Conservation (phyloP, 1,284 basidiomycete genomes). For the Cryptococcus amylolentus region DNA sequence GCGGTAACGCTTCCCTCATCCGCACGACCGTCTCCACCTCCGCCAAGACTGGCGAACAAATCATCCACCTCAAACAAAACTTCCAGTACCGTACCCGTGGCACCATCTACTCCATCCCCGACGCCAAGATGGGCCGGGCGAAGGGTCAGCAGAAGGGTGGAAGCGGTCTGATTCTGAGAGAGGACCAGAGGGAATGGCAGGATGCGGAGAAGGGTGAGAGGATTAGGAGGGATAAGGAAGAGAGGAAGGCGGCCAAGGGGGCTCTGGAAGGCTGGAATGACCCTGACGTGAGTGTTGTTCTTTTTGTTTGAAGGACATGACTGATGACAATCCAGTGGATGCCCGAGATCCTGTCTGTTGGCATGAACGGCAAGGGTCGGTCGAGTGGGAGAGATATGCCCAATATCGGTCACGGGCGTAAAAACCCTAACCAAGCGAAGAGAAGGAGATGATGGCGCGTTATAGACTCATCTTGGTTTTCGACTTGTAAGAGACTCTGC, state of each 20-base stretch:
- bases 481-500: no score
- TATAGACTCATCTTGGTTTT: no score
- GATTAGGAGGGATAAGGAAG: constrained; percentile 69
- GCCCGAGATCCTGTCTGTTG: constrained; percentile 74
- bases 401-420: constrained; percentile 73
- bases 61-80: constrained; percentile 87
- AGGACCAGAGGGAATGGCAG: constrained; percentile 83
- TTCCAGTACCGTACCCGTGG: constrained; percentile 93
- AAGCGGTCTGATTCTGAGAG: constrained; percentile 70
- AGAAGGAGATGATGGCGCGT: constrained; percentile 16
- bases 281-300: constrained; percentile 61
- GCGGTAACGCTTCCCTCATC: constrained; percentile 87
- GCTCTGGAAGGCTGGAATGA: constrained; percentile 79
- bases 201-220: constrained; percentile 73
- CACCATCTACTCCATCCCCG: constrained; percentile 88
- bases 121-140: constrained; percentile 82
- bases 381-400: constrained; percentile 64
- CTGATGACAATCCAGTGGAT: constrained; percentile 57
- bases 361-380: constrained; percentile 70
- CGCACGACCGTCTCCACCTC: constrained; percentile 82
- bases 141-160: constrained; percentile 73
- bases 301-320: neutral
- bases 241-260: constrained; percentile 64
- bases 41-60: constrained; percentile 58
- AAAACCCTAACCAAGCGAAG: constrained; percentile 63